Conservation (phyloP, 2,329 filamentous ascomycete genomes). For the Cercospora beticola region DNA sequence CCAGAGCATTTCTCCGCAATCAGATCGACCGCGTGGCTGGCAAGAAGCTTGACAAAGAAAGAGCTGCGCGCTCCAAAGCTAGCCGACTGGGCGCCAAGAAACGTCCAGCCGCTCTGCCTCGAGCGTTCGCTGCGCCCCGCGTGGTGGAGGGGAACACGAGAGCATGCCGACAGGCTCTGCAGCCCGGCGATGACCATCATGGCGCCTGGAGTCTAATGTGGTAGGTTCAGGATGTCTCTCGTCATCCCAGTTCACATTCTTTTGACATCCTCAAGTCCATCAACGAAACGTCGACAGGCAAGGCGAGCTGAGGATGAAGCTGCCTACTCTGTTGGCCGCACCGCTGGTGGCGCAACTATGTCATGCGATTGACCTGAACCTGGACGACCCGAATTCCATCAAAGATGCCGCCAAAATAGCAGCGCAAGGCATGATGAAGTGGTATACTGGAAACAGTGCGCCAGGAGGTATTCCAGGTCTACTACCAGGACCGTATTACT, state of each 20-base stretch:
- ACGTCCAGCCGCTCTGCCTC: slow-evolving; percentile 1
- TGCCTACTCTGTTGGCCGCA: background rate
- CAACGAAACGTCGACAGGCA: background rate
- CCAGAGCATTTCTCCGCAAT: background rate
- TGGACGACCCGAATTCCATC: slow-evolving; percentile 41
- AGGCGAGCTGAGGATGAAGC: background rate
- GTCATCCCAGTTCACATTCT: background rate
- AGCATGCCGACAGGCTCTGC: background rate
- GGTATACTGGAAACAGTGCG: slow-evolving; percentile 54
- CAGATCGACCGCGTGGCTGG: slow-evolving; percentile 1
- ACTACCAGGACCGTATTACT: slow-evolving; percentile 67
- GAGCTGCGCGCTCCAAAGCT: background rate
- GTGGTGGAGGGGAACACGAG: slow-evolving; percentile 8
- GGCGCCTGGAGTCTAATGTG: background rate
- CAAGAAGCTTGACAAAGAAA: slow-evolving; percentile 1
- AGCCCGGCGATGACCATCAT: background rate
- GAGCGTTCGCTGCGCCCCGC: slow-evolving; percentile 3
- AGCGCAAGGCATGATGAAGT: slow-evolving; percentile 53
- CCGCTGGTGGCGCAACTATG: slow-evolving; percentile 24
- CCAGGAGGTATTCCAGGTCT: slow-evolving; percentile 54
- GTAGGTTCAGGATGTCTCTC: background rate
- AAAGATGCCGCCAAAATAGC: slow-evolving; percentile 44
- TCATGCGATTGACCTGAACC: slow-evolving; percentile 29
- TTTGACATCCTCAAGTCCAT: background rate
- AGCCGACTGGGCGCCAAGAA: slow-evolving; percentile 5